Conservation (phyloP, 345 rosid species). For the Arabis hirsuta region DNA sequence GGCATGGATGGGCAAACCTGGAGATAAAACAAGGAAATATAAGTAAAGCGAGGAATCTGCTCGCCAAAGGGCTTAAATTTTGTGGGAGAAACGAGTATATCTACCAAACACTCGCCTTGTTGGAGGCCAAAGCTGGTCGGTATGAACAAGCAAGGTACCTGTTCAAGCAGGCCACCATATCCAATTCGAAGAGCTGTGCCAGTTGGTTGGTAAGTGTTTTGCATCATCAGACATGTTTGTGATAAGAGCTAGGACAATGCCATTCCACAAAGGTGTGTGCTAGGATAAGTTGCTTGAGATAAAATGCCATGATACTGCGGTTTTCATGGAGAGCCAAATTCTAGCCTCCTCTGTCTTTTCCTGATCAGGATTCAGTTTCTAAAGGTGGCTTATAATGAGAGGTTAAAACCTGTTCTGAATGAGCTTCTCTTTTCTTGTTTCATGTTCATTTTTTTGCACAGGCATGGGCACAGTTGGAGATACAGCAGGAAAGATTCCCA, state of each 20-base stretch:
- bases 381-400: not conserved
- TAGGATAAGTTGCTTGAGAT: constrained; percentile 3
- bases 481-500: constrained; percentile 73
- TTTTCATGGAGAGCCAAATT: constrained; percentile 5
- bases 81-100: constrained; percentile 93
- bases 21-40: constrained; percentile 91
- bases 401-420: constrained; percentile 6
- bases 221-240: constrained; percentile 11
- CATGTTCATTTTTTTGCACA: constrained; percentile 40
- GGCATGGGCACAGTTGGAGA: constrained; percentile 98
- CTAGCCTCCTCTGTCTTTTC: not conserved
- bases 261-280: not conserved
- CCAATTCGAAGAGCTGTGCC: constrained; percentile 90
- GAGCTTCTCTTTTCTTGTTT: constrained; percentile 18
- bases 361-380: constrained; percentile 3
- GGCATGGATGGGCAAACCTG: constrained; percentile 99
- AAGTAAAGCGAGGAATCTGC: constrained; percentile 91
- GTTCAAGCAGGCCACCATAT: constrained; percentile 88
- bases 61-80: constrained; percentile 81
- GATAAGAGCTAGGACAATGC: constrained; percentile 6
- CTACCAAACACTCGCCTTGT: constrained; percentile 82
- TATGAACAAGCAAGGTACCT: constrained; percentile 78
- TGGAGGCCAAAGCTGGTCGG: constrained; percentile 82
- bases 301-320: not conserved
- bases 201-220: constrained; percentile 94